Base-by-base conservation (phyloP, 352 stramenopile genomes). In the Phytophthora macrochlamydospora region DNA sequence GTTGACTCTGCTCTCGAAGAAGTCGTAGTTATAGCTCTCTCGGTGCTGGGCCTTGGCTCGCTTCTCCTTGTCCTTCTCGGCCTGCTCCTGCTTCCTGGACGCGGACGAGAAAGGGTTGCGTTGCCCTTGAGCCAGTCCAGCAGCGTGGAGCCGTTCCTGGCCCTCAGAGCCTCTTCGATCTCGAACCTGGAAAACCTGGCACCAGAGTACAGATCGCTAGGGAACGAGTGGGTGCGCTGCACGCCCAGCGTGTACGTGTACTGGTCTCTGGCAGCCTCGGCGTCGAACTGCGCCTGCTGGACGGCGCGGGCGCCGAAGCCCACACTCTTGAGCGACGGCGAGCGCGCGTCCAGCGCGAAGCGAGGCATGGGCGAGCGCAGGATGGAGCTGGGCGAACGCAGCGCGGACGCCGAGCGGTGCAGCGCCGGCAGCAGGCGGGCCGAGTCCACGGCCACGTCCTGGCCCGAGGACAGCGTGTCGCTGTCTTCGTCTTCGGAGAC, bases 21-120 rank as follows among this genome's bases (percentile, higher is more conserved):
- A 93, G 66, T 96, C 88, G 51, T 96, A 96, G 76, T 90, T 90
- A 65, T 80, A 96, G 9, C 79, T 92, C 65, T 96, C 88, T 28
- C 92, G 82, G 49, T 96, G 88, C 69, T 96, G 87, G 31, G 87
- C 87, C 69, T 95, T 95, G 58, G 81, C 58, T 11, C 83, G 75
- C 61, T 95, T 95, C 35, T 92, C 79, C 31, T 85, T 58, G 72
- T 93, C 85, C 38, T 75, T 79, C 24, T 81, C 71, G 40, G 80
- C 73, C 29, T 76, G 51, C 38, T 73, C 40, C 29, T 81, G 71
- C 28, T 77, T 73, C 29, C 74, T 56, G 4, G 60, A 68, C 8
- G 66, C 56, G 4, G 64, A 54, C 30, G 70, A 69, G 57, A 76
- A 73, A 11, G 65, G 66, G 45, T 67, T 73, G 40, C 82, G 55